Evolutionary conservation across 2,329 filamentous ascomycete species (phyloP).

Genomic region (Fusarium sp.): DNA sequence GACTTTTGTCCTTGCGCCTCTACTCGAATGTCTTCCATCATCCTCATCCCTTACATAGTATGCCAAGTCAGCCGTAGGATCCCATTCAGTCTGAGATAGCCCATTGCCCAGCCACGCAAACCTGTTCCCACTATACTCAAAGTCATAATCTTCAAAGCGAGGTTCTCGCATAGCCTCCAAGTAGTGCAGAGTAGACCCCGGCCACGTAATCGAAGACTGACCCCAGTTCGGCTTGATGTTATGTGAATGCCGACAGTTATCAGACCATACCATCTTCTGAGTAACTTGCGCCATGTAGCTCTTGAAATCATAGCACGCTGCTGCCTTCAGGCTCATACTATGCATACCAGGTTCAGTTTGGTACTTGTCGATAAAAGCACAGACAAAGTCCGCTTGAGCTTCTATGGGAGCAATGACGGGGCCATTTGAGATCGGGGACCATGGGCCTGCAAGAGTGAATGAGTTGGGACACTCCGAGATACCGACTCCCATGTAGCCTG

Average conservation of each 20-base stretch:
- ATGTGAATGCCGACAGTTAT: slow-evolving; percentile 20
- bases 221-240: slow-evolving; percentile 28
- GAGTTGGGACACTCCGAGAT: slow-evolving; percentile 20
- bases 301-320: slow-evolving; percentile 20
- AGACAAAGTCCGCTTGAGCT: slow-evolving; percentile 17
- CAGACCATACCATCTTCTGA: slow-evolving; percentile 31
- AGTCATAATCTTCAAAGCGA: slow-evolving; percentile 15
- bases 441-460: slow-evolving; percentile 14
- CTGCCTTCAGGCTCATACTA: slow-evolving; percentile 18
- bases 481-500: slow-evolving; percentile 20
- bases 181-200: slow-evolving; percentile 22
- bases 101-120: slow-evolving; percentile 17
- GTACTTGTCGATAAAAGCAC: slow-evolving; percentile 30
- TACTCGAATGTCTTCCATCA: slow-evolving; percentile 18
- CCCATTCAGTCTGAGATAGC: slow-evolving; percentile 25
- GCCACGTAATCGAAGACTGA: slow-evolving; percentile 25
- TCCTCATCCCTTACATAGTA: slow-evolving; percentile 25
- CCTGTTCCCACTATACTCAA: slow-evolving; percentile 11
- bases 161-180: slow-evolving; percentile 23
- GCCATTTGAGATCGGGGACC: slow-evolving; percentile 17
- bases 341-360: slow-evolving; percentile 12
- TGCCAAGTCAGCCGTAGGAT: slow-evolving; percentile 23
- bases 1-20: background rate
- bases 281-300: slow-evolving; percentile 15
- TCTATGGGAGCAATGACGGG: slow-evolving; percentile 22